Evolutionary conservation across 345 rosid species (phyloP), one percentile per base, ranked within the genome.

Genomic region (Leavenworthia alabamica): DNA sequence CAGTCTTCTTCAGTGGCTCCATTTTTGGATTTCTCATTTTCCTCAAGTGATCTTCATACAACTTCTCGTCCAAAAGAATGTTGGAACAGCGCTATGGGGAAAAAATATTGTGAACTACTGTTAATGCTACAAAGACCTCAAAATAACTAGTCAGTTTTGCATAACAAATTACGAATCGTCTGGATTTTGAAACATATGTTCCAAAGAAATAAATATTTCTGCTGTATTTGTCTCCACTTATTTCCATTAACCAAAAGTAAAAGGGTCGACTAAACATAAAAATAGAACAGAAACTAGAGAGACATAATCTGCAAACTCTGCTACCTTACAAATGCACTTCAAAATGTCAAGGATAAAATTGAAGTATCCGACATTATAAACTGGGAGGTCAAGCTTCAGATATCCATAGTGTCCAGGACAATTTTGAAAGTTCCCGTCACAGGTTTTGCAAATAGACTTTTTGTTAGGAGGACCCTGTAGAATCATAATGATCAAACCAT

Each of bases 401-500:
- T 82, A 93, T 56, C 97, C 99, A 67, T 53, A 93, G 73, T 93
- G 99, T 35, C 99, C 99, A 2, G 99, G 97, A 67, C 97, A 93
- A 4, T 79, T 83, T 7, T 53, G 53, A 52, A 77, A 89, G 60
- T 45, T 62, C 13, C 85, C 99, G 48, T 68, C 60, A 44, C 97
- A 89, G 22, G 96, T 89, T 44, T 70, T 26, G 55, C 99, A 93
- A 2, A 20, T 57, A 48, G 80, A 58, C 46, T 19, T 66, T 79
- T 89, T 93, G 70, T 83, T 87, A 8, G 97, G 82, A 75, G 99
- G 86, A 61, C 99, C 99, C 99, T 85, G 71, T 57, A 75, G 44
- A 73, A 61, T 70, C 22, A 66, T 53, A 37, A 54, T 4, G 27
- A 56, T 27, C 16, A 50, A 28, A 44, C 3, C 48, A 41, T 7